Evolutionary conservation across 257 asterid genomes (phyloP).

Genomic region (Eustoma russellianum): DNA sequence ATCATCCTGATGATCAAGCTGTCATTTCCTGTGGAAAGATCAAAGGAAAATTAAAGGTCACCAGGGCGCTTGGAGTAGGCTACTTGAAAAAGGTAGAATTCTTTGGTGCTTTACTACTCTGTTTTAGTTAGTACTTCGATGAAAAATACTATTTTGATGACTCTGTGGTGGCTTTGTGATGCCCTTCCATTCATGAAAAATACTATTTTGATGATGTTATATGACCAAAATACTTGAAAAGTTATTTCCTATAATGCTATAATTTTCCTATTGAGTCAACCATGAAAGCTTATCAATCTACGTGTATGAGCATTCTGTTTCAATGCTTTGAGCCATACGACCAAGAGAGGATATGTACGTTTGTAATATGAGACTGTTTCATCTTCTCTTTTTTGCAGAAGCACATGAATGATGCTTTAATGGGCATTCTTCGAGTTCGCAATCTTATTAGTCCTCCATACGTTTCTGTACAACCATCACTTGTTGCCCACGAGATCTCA

Average conservation of each 20-base stretch:
- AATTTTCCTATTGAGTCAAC: background rate
- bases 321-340: no score
- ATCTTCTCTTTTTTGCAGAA: conserved; percentile 40
- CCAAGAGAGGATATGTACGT: background rate
- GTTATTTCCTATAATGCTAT: background rate
- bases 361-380: background rate
- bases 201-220: background rate
- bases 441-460: conserved; percentile 90
- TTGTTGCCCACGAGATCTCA: conserved; percentile 58
- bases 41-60: conserved; percentile 92
- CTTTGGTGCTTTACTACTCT: no score
- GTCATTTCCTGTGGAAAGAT: conserved; percentile 56
- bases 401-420: conserved; percentile 81
- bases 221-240: background rate
- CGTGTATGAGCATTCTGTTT: no score
- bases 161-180: background rate
- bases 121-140: no score
- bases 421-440: conserved; percentile 87
- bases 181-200: background rate
- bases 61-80: conserved; percentile 97
- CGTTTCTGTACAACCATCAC: conserved; percentile 61
- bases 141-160: background rate
- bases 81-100: conserved; percentile 79
- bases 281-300: background rate
- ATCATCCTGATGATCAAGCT: conserved; percentile 73